These are phyloP conservation scores for Trichopus zeylanicus DNA, from an alignment of 116 monocot species.

Conservation along the genomic window DNA sequence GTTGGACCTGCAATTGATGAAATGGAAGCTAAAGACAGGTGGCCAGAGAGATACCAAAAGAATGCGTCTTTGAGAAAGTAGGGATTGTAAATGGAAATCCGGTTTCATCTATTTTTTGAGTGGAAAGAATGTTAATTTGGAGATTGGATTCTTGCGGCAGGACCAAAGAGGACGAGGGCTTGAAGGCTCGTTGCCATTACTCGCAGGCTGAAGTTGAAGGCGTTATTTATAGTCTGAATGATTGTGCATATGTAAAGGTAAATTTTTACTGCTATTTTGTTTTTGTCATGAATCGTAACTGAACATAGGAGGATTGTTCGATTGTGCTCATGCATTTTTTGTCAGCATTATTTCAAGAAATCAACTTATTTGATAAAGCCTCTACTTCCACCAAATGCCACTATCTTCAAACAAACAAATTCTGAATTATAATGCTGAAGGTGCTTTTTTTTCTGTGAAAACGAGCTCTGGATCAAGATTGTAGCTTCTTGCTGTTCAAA, in stretches of 20 bases:
- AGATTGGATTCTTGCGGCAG: neutral
- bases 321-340: neutral
- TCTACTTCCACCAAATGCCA: too few relatives aligned
- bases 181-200: constrained; percentile 23
- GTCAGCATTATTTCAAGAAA: neutral
- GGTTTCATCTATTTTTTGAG: neutral
- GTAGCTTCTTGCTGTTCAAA: too few relatives aligned
- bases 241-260: constrained; percentile 35
- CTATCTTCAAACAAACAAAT: neutral
- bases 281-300: neutral
- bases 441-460: too few relatives aligned
- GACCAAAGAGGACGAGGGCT: constrained; percentile 3
- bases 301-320: neutral
- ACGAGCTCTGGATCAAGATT: too few relatives aligned
- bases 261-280: neutral
- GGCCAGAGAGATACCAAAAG: constrained; percentile 29
- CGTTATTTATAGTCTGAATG: constrained; percentile 13
- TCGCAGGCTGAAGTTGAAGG: constrained; percentile 19
- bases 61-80: constrained; percentile 1
- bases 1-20: constrained; percentile 14
- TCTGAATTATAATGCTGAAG: neutral
- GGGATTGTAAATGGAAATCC: neutral
- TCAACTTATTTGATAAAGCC: too few relatives aligned
- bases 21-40: constrained; percentile 14
- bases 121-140: neutral